These are phyloP conservation scores for Purshia tridentata DNA, from an alignment of 306 rosid genomes.

Conservation along the genomic window DNA sequence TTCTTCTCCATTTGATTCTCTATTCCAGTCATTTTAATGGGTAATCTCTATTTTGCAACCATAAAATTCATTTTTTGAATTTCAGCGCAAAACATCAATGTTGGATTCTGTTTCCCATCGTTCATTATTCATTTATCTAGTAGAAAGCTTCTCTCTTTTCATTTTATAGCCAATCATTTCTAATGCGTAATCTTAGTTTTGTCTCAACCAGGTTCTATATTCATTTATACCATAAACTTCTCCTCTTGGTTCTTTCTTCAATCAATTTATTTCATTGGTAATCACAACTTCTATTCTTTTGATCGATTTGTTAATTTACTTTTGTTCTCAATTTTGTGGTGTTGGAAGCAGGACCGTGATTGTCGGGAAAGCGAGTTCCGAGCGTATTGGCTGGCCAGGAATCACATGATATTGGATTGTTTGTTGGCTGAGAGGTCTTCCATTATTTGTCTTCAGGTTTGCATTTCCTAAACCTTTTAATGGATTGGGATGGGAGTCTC, in stretches of 20 bases:
- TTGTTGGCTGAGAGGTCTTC: slow-evolving; percentile 76
- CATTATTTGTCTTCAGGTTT: slow-evolving; percentile 97
- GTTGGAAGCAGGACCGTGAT: slow-evolving; percentile 53
- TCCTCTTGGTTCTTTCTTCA: not conserved
- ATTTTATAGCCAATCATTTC: not conserved
- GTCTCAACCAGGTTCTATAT: not conserved
- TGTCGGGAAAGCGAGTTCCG: slow-evolving; percentile 78
- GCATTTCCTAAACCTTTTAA: slow-evolving; percentile 6
- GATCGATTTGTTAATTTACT: not conserved
- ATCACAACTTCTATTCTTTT: not conserved
- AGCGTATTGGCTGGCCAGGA: slow-evolving; percentile 77
- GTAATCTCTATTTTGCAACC: not conserved
- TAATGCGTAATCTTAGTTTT: not conserved
- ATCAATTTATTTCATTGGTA: not conserved
- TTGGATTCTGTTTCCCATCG: not conserved
- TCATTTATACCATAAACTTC: not conserved
- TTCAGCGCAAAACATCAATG: not conserved
- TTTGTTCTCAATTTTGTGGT: not conserved
- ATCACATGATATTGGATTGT: slow-evolving; percentile 80
- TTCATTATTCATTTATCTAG: not conserved
- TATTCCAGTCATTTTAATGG: not conserved
- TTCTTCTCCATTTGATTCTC: not conserved
- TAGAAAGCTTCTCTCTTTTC: not conserved
- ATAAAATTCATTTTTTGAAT: not conserved
- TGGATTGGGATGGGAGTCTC: not conserved